Evolutionary conservation across 768 basidiomycete species (phyloP).

Genomic region (Hysterangium stoloniferum): DNA sequence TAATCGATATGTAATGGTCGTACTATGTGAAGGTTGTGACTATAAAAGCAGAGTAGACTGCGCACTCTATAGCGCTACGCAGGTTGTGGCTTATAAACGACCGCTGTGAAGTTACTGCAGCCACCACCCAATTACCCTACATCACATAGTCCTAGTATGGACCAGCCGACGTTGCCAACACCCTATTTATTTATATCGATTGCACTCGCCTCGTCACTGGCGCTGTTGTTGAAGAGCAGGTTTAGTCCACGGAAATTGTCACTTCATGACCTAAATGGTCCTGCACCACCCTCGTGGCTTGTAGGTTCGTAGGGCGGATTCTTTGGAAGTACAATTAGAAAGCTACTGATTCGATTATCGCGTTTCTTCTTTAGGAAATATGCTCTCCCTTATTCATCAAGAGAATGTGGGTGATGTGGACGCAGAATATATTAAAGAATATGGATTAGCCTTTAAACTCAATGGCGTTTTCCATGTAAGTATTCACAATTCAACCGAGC

Average conservation of each 20-base stretch:
- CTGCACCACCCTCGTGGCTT: constrained; percentile 3
- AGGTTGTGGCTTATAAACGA: too few relatives aligned
- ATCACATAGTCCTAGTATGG: too few relatives aligned
- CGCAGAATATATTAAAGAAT: neutral
- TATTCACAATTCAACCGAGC: neutral
- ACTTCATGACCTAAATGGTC: neutral
- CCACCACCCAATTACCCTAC: too few relatives aligned
- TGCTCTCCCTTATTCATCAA: neutral
- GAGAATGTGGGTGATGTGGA: constrained; percentile 3
- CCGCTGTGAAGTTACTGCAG: too few relatives aligned
- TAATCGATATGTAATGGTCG: too few relatives aligned
- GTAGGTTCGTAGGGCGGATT: neutral
- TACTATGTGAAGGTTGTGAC: too few relatives aligned
- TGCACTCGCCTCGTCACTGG: too few relatives aligned
- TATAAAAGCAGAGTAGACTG: too few relatives aligned
- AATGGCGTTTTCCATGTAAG: constrained; percentile 3
- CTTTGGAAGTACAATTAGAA: neutral
- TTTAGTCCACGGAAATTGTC: neutral
- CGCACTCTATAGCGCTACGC: too few relatives aligned
- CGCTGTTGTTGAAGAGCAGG: neutral
- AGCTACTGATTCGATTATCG: too few relatives aligned
- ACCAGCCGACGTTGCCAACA: too few relatives aligned
- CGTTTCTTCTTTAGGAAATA: neutral
- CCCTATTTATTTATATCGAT: too few relatives aligned
- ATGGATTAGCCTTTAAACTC: constrained; percentile 6